Conservation (phyloP, 1,284 basidiomycete genomes). For the Apiotrichum porosum region DNA sequence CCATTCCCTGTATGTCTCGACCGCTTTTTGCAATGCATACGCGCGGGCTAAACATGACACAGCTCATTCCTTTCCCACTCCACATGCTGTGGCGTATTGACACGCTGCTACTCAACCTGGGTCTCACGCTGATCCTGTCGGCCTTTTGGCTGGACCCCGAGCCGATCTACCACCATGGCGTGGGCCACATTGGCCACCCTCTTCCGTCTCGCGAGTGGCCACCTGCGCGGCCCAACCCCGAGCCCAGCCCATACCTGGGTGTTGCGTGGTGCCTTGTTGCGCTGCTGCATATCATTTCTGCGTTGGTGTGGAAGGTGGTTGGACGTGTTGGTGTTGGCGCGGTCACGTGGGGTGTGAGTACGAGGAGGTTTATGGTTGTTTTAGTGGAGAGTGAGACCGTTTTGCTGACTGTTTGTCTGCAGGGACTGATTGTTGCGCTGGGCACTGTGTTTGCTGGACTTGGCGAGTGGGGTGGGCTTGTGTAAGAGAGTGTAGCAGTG, state of each 20-base stretch:
- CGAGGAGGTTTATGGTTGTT: neutral
- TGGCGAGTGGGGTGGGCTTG: constrained; percentile 47
- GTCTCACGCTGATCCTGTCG: constrained; percentile 47
- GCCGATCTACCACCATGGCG: constrained; percentile 39
- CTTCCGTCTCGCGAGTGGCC: constrained; percentile 4
- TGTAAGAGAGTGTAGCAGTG: constrained; percentile 18
- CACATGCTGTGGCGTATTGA: constrained; percentile 48
- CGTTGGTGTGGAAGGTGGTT: constrained; percentile 43
- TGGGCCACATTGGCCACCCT: neutral
- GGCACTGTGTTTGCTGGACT: constrained; percentile 47
- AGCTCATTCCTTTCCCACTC: constrained; percentile 46
- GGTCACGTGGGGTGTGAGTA: constrained; percentile 49
- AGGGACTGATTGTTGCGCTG: constrained; percentile 47
- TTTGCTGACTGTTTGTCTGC: constrained; percentile 1
- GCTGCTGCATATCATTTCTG: constrained; percentile 33
- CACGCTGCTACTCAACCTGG: constrained; percentile 48
- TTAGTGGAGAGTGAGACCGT: neutral
- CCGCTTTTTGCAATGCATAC: no score
- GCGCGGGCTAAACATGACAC: neutral
- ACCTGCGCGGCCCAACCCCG: constrained; percentile 19
- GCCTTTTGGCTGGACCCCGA: constrained; percentile 45
- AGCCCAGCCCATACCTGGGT: constrained; percentile 23
- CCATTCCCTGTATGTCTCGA: constrained; percentile 39
- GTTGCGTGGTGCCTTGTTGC: constrained; percentile 36
- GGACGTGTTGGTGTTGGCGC: constrained; percentile 44